Evolutionary conservation across 192 early-diverging fungal genomes (phyloP).

Genomic region (Umbelopsis sp.): DNA sequence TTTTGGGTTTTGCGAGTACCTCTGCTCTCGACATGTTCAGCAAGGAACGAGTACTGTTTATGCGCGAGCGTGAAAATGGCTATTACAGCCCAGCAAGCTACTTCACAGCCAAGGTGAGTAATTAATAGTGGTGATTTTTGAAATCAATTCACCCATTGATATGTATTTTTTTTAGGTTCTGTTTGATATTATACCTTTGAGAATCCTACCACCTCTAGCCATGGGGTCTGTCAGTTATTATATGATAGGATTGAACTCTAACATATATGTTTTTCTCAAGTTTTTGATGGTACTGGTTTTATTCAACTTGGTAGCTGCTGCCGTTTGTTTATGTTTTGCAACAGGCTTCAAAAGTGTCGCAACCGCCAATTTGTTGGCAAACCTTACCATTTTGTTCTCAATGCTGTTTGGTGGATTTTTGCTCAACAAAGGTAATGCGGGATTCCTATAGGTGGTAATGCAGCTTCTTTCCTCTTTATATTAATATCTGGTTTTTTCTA

Average conservation of each 20-base stretch:
- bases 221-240: constrained; percentile 69
- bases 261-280: constrained; percentile 51
- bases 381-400: constrained; percentile 70
- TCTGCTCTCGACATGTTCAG: constrained; percentile 63
- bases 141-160: background rate
- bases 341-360: constrained; percentile 57
- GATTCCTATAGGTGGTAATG: background rate
- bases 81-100: constrained; percentile 48
- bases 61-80: constrained; percentile 53
- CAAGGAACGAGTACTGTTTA: constrained; percentile 43
- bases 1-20: constrained; percentile 70
- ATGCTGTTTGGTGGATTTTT: constrained; percentile 80
- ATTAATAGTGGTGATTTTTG: constrained; percentile 24
- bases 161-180: constrained; percentile 35
- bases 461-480: background rate
- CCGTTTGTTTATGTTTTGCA: constrained; percentile 61
- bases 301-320: constrained; percentile 63
- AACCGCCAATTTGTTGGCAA: constrained; percentile 61
- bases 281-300: constrained; percentile 65
- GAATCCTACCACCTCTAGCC: constrained; percentile 64
- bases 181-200: constrained; percentile 71
- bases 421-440: constrained; percentile 61
- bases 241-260: constrained; percentile 65
- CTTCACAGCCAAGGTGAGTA: constrained; percentile 55
- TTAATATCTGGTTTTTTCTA: background rate